Conservation (phyloP, 495 filamentous ascomycete species). For the Hypoxylon fragiforme region DNA sequence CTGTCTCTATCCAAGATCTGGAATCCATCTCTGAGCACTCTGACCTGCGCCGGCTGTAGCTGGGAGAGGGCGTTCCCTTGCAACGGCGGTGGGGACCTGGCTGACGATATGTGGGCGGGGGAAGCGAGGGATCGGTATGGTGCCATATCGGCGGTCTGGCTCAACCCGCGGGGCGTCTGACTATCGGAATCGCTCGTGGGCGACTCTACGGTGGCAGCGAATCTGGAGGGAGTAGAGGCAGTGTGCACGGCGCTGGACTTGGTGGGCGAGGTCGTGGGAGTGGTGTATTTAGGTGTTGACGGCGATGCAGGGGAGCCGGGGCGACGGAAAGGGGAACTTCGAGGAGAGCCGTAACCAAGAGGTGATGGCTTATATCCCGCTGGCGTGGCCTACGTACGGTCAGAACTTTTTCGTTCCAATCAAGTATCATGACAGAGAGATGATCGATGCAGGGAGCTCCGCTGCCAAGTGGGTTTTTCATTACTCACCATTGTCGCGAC, state of each 20-base stretch:
- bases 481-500: constrained; percentile 33
- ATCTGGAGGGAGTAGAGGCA: constrained; percentile 47
- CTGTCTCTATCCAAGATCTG: constrained; percentile 83
- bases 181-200: constrained; percentile 33
- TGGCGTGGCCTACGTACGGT: constrained; percentile 47
- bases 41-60: constrained; percentile 66
- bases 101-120: constrained; percentile 44
- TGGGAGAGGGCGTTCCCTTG: constrained; percentile 61
- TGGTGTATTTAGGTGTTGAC: constrained; percentile 52
- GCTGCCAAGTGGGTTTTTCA: constrained; percentile 25
- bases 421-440: constrained; percentile 6
- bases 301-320: constrained; percentile 58
- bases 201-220: constrained; percentile 36
- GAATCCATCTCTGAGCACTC: constrained; percentile 82
- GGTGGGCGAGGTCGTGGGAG: constrained; percentile 50
- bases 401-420: constrained; percentile 9
- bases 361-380: constrained; percentile 71
- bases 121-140: constrained; percentile 50
- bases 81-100: constrained; percentile 32
- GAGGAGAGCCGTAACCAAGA: constrained; percentile 67
- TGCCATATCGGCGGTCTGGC: constrained; percentile 32
- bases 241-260: constrained; percentile 41
- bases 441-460: constrained; percentile 32
- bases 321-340: constrained; percentile 76
- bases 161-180: constrained; percentile 51